Percentiles rank a stretch among this genome's conserved stretches.
These are phyloP conservation scores for Miscanthus sacchariflorus DNA, from an alignment of 202 grass and related monocot genomes.

Conservation along the genomic window DNA sequence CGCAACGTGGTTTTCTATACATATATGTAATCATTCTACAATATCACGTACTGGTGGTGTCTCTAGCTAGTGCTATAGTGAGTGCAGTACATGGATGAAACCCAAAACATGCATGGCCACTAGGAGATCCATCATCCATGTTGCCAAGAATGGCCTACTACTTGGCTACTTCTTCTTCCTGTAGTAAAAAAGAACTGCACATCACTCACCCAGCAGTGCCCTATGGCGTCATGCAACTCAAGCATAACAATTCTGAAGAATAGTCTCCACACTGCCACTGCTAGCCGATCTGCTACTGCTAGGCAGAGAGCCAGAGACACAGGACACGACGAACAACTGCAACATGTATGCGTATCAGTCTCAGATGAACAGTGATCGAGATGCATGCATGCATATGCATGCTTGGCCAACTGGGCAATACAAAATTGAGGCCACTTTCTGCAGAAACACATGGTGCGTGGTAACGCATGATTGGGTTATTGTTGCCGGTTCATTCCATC, in stretches of 20 bases:
- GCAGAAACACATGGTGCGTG: constrained; percentile 11
- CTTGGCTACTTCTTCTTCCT: neutral
- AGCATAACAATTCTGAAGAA: neutral
- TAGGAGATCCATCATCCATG: constrained; percentile 9
- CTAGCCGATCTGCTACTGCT: neutral
- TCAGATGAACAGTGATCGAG: neutral
- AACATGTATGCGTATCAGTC: neutral
- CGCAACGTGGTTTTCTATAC: constrained; percentile 7
- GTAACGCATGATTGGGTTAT: constrained; percentile 1
- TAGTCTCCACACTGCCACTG: too few species aligned
- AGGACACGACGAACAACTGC: neutral
- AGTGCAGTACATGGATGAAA: constrained; percentile 59
- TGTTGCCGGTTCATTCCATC: too few species aligned
- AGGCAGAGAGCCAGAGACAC: neutral
- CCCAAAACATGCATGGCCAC: constrained; percentile 40
- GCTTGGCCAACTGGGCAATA: neutral
- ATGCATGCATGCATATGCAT: neutral
- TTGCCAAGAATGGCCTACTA: constrained; percentile 18
- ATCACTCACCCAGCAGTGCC: constrained; percentile 19
- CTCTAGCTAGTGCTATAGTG: constrained; percentile 16
- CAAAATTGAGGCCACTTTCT: constrained; percentile 11
- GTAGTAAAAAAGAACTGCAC: constrained; percentile 29
- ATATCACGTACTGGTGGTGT: neutral
- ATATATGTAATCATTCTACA: neutral
- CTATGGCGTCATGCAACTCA: constrained; percentile 45